Conservation (phyloP, 139 green algal species). For the Micractinium conductrix region DNA sequence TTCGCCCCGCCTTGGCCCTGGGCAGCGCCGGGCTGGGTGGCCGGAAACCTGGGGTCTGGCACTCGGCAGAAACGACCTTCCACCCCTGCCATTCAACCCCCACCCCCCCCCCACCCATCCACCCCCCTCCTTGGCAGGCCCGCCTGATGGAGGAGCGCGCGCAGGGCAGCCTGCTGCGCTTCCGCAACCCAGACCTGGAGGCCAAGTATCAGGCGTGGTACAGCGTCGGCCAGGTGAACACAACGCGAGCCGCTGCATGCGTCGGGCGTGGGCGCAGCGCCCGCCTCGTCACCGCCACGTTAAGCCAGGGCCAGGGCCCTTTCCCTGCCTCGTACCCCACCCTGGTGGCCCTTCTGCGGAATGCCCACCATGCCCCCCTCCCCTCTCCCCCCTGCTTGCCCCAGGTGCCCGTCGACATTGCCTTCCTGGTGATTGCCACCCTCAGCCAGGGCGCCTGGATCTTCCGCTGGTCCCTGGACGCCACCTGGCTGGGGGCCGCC, state of each 20-base stretch:
- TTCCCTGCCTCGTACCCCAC: background rate
- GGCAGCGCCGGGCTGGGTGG: too few relatives aligned
- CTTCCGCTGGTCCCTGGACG: constrained; percentile 26
- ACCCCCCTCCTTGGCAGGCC: too few relatives aligned
- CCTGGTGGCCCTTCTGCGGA: too few relatives aligned
- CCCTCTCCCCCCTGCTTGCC: background rate
- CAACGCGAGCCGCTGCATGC: too few relatives aligned
- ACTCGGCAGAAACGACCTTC: too few relatives aligned
- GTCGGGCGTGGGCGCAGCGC: background rate
- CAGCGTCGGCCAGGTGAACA: constrained; percentile 20
- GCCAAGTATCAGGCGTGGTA: constrained; percentile 24
- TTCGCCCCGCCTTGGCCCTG: too few relatives aligned
- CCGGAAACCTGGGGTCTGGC: too few relatives aligned
- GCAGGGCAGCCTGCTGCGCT: constrained; percentile 30
- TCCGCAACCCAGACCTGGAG: constrained; percentile 29
- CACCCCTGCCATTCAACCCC: too few relatives aligned
- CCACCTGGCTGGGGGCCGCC: constrained; percentile 16
- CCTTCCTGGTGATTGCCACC: constrained; percentile 43
- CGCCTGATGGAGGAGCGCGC: background rate
- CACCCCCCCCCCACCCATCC: too few relatives aligned
- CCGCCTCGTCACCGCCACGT: too few relatives aligned
- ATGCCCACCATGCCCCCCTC: background rate
- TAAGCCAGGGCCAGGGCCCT: too few relatives aligned
- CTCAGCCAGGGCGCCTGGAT: constrained; percentile 43
- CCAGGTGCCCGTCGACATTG: constrained; percentile 40